Percentiles rank a stretch among this genome's conserved stretches.
These are phyloP conservation scores for Cenchrus americanus DNA, from an alignment of 176 grass and related monocot genomes.

Conservation along the genomic window DNA sequence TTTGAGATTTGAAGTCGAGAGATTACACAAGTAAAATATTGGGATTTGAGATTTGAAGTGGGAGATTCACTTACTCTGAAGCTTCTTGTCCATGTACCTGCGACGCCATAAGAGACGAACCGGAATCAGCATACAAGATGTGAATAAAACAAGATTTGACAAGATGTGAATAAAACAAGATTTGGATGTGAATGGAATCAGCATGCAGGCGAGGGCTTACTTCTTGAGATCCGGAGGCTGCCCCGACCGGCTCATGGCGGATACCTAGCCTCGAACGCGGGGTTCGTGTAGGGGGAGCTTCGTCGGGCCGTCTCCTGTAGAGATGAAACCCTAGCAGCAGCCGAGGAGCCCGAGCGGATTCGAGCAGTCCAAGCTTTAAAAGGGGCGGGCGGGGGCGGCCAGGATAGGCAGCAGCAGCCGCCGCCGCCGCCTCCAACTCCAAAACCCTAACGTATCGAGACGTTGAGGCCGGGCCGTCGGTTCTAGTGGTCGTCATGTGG, in stretches of 20 bases:
- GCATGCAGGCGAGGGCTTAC: conserved; percentile 30
- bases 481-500: neutral
- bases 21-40: neutral
- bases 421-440: neutral
- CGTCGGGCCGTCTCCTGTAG: neutral
- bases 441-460: neutral
- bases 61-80: conserved; percentile 71
- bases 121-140: neutral
- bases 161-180: neutral
- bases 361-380: conserved; percentile 14
- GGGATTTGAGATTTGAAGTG: too few relatives aligned
- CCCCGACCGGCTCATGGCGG: conserved; percentile 78
- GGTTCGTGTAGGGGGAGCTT: neutral
- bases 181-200: neutral
- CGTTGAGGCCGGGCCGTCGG: too few relatives aligned
- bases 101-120: neutral
- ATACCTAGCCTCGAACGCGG: neutral
- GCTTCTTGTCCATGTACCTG: conserved; percentile 99
- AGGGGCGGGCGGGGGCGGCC: too few relatives aligned
- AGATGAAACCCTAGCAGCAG: conserved; percentile 36
- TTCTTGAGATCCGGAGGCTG: conserved; percentile 99
- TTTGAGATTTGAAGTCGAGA: neutral
- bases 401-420: neutral
- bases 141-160: neutral
- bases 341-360: neutral